These are phyloP conservation scores for Spathaspora sp. DNA, from an alignment of 1,139 yeast genomes.

Conservation along the genomic window DNA sequence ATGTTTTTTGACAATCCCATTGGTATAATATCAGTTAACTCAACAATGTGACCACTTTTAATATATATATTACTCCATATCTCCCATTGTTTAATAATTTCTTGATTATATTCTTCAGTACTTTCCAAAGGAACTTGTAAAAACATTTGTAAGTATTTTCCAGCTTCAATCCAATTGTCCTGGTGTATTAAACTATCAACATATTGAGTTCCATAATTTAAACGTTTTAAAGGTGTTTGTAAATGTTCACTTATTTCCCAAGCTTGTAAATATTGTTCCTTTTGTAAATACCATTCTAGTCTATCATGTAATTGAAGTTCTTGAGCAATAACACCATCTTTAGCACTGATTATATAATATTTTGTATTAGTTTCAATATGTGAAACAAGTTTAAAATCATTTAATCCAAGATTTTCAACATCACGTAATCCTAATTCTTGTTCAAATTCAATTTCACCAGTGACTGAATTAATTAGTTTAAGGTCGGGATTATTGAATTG, in stretches of 20 bases:
- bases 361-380: slow-evolving; percentile 39
- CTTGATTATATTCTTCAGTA: slow-evolving; percentile 26
- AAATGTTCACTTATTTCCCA: slow-evolving; percentile 73
- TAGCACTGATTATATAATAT: slow-evolving; percentile 74
- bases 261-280: slow-evolving; percentile 58
- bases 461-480: slow-evolving; percentile 59
- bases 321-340: slow-evolving; percentile 76
- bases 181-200: slow-evolving; percentile 53
- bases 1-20: slow-evolving; percentile 33
- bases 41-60: slow-evolving; percentile 44
- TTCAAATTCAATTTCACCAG: slow-evolving; percentile 76
- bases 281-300: slow-evolving; percentile 68
- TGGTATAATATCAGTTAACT: slow-evolving; percentile 58
- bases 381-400: slow-evolving; percentile 71
- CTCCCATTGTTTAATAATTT: slow-evolving; percentile 60
- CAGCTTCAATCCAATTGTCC: slow-evolving; percentile 59
- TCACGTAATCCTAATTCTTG: slow-evolving; percentile 75
- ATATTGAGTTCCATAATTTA: slow-evolving; percentile 63
- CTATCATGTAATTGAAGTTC: slow-evolving; percentile 69
- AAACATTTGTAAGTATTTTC: slow-evolving; percentile 46
- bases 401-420: slow-evolving; percentile 63
- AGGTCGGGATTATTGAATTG: slow-evolving; percentile 60
- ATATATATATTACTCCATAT: slow-evolving; percentile 59
- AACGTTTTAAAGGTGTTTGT: slow-evolving; percentile 48
- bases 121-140: slow-evolving; percentile 16